phyloP scores from a whole-genome alignment of 768 basidiomycete genomes.

The Dacryopinax primogenitus region DNA sequence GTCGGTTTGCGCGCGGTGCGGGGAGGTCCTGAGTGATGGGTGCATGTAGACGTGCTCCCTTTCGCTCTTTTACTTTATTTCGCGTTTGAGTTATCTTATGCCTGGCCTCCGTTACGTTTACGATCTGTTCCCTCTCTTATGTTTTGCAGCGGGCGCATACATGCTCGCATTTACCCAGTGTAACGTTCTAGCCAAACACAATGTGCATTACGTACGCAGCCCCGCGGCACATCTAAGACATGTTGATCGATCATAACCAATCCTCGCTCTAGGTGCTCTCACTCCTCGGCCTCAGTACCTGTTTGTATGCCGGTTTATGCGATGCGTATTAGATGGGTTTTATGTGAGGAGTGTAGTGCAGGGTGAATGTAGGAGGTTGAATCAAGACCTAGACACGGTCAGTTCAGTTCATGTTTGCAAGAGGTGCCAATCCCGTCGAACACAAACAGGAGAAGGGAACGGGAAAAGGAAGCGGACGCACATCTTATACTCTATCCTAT shows the following conservation, averaged over 20 bases:
- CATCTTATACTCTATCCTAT: slow-evolving; percentile 31
- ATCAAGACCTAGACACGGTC: slow-evolving; percentile 5
- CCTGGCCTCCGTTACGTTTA: too few species aligned
- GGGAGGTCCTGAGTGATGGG: neutral
- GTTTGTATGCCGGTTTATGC: neutral
- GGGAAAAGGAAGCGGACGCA: slow-evolving; percentile 12
- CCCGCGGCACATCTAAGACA: too few species aligned
- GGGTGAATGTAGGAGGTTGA: neutral
- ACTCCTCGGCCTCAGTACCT: neutral
- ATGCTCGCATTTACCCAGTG: too few species aligned
- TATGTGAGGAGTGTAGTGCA: neutral
- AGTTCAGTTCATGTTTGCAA: too few species aligned
- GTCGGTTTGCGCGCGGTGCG: slow-evolving; percentile 47
- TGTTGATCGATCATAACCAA: too few species aligned
- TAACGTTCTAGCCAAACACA: too few species aligned
- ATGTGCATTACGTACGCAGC: too few species aligned
- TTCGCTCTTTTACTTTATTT: neutral
- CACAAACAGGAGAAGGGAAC: neutral
- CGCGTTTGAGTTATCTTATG: neutral
- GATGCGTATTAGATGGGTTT: neutral
- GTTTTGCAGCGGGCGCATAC: too few species aligned
- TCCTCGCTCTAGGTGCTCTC: too few species aligned
- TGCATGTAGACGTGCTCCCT: neutral
- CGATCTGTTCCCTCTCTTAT: too few species aligned
- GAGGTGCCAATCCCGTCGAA: too few species aligned